Conservation (phyloP, 257 asterid genomes). For the Lycium ferocissimum region DNA sequence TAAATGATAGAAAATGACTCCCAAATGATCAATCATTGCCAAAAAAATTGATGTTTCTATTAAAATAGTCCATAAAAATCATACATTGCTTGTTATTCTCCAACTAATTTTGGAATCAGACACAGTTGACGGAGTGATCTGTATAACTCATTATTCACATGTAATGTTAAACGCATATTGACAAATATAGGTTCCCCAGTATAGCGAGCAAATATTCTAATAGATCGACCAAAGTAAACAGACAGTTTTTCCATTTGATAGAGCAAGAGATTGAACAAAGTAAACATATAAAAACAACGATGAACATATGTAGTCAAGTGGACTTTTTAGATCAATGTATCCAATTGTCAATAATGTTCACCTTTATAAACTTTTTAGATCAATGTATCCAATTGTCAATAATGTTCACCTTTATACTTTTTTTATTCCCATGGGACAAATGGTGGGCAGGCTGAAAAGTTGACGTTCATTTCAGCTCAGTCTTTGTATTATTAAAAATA, state of each 20-base stretch:
- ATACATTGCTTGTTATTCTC: not conserved
- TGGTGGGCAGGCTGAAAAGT: not conserved
- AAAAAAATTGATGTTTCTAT: not conserved
- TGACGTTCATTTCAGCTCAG: not conserved
- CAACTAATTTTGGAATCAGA: not conserved
- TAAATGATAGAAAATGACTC: not conserved
- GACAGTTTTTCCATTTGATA: not conserved
- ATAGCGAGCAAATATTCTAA: constrained; percentile 10
- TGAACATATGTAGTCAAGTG: not conserved
- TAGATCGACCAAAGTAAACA: not conserved
- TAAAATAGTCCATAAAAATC: not conserved
- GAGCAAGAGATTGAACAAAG: not conserved
- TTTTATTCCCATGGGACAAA: not conserved
- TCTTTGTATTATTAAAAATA: not conserved
- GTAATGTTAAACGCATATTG: not conserved
- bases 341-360: not conserved
- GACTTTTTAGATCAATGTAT: not conserved
- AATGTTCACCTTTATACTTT: not conserved
- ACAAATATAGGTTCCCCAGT: not conserved
- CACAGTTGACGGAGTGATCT: not conserved
- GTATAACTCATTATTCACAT: constrained; percentile 18
- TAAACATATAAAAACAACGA: not conserved
- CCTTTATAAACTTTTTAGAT: not conserved
- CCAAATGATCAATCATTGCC: not conserved
- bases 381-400: not conserved